Percentiles rank a stretch among this genome's conserved stretches.
Evolutionary conservation across 2,329 filamentous ascomycete species (phyloP).

Genomic region (Stagonosporopsis cucurbitacearum): DNA sequence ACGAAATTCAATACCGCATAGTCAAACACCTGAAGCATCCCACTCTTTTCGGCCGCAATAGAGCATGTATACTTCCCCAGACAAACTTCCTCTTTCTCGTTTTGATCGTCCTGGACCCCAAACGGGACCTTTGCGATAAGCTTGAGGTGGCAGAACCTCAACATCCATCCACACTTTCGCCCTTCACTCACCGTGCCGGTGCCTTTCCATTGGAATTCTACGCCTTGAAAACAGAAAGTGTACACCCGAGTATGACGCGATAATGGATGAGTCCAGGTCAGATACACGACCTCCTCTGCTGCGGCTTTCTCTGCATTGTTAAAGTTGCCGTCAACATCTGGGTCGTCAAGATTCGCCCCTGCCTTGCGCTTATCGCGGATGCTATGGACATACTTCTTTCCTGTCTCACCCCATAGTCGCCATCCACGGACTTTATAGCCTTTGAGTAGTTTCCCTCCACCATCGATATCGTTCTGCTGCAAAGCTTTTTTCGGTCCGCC

Average conservation of each 20-base stretch:
- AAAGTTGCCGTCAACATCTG: background rate
- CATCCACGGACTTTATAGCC: constrained; percentile 42
- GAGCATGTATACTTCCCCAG: constrained; percentile 40
- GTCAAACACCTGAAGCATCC: constrained; percentile 39
- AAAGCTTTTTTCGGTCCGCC: constrained; percentile 15
- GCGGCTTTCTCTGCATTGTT: background rate
- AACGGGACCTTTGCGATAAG: constrained; percentile 32
- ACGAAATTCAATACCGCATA: constrained; percentile 25
- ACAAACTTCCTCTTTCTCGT: constrained; percentile 25
- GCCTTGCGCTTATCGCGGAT: constrained; percentile 26
- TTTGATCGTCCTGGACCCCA: background rate
- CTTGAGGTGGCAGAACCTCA: constrained; percentile 43
- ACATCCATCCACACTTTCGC: constrained; percentile 27
- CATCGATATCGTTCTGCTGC: background rate
- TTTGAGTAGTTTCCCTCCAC: constrained; percentile 23
- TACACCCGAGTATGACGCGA: constrained; percentile 35
- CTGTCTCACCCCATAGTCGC: constrained; percentile 43
- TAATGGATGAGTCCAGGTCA: background rate
- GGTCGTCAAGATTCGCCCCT: background rate
- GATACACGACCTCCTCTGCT: background rate
- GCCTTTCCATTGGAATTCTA: constrained; percentile 47
- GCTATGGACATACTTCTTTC: constrained; percentile 35
- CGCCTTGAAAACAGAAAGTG: constrained; percentile 31
- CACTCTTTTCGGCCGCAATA: constrained; percentile 35
- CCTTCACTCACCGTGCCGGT: constrained; percentile 37